Percentiles rank a stretch among this genome's conserved stretches.
Conservation (phyloP, 176 grass and related monocot genomes). For the Lolium multiflorum region DNA sequence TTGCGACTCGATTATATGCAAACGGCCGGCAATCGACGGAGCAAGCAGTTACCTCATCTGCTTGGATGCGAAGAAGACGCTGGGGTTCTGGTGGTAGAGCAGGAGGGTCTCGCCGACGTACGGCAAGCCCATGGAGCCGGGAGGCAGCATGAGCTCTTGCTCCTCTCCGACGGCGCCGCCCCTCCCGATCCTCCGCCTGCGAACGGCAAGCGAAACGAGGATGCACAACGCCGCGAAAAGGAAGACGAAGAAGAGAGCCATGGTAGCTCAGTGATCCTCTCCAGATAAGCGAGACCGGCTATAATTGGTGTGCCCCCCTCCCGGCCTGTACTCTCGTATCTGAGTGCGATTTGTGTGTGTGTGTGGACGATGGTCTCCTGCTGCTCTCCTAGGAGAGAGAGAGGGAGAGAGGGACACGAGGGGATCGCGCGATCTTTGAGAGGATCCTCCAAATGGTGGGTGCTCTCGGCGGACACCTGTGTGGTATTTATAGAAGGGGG, state of each 20-base stretch:
- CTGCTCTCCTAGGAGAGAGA: background rate
- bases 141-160: constrained; percentile 56
- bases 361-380: background rate
- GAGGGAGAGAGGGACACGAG: constrained; percentile 45
- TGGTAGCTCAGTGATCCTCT: constrained; percentile 35
- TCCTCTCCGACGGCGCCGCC: background rate
- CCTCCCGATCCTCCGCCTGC: constrained; percentile 1
- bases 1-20: no score
- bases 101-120: constrained; percentile 94
- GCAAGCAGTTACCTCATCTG: constrained; percentile 52
- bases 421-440: constrained; percentile 39
- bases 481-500: constrained; percentile 48
- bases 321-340: constrained; percentile 48
- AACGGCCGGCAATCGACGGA: no score
- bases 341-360: constrained; percentile 35
- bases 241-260: constrained; percentile 34
- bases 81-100: constrained; percentile 93
- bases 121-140: constrained; percentile 92
- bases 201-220: constrained; percentile 34
- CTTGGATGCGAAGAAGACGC: constrained; percentile 75
- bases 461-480: constrained; percentile 35
- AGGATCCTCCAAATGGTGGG: constrained; percentile 50
- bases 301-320: constrained; percentile 33
- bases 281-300: constrained; percentile 24
- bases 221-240: constrained; percentile 39